A percentile compares a stretch with the other conserved stretches of the same genome.
phyloP scores from a whole-genome alignment of 441 rosid species.

The Theobroma grandiflorum region DNA sequence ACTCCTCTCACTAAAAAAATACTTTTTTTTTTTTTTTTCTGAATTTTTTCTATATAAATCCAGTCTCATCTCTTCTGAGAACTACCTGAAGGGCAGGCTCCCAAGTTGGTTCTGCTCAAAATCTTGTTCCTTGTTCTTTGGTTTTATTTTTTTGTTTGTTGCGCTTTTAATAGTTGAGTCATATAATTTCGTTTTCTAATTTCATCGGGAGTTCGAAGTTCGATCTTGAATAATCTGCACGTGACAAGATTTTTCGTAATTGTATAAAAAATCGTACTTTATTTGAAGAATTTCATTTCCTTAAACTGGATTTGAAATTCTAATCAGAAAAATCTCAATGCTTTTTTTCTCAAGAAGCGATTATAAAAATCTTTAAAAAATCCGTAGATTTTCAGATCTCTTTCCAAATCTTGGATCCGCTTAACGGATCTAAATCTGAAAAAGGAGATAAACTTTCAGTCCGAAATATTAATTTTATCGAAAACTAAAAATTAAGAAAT shows the following conservation, averaged over 20 bases:
- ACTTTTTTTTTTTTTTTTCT: background rate
- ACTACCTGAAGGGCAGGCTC: slow-evolving; percentile 2
- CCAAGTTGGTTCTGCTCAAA: background rate
- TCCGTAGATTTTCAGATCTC: background rate
- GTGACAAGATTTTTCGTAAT: background rate
- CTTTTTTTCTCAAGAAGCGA: background rate
- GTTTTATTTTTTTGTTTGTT: background rate
- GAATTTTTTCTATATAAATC: slow-evolving; percentile 28
- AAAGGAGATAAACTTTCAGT: background rate
- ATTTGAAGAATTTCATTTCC: slow-evolving; percentile 15
- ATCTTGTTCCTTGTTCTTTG: background rate
- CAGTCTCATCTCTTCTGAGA: background rate
- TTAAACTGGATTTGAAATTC: background rate
- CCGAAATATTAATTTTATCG: background rate
- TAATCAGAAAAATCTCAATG: background rate
- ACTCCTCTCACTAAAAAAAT: background rate
- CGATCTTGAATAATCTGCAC: slow-evolving; percentile 36
- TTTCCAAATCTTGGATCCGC: background rate
- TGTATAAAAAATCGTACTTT: background rate
- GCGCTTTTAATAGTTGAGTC: background rate
- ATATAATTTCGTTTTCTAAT: background rate
- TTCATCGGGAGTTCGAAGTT: slow-evolving; percentile 13
- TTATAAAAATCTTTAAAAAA: background rate
- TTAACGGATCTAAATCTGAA: slow-evolving; percentile 19
- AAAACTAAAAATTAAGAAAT: background rate